A percentile compares a stretch with the other conserved stretches of the same genome.
phyloP scores from a whole-genome alignment of 371 early-diverging fungal species.

The Mortierella sp. region DNA sequence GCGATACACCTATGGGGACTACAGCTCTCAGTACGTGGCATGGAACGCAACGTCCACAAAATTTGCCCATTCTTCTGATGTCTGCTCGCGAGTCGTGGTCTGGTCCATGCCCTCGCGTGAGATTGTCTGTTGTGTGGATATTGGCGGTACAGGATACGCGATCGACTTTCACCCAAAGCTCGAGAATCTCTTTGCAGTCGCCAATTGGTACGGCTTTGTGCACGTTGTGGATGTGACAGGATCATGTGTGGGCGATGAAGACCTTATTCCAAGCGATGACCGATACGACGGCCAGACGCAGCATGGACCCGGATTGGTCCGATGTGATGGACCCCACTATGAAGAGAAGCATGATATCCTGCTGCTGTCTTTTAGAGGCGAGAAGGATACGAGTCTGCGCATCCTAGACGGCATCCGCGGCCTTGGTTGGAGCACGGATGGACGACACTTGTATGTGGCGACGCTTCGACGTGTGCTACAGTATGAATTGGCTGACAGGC shows the following conservation, averaged over 20 bases:
- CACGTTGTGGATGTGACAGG: slow-evolving; percentile 64
- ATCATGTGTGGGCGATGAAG: slow-evolving; percentile 32
- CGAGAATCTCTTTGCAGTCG: slow-evolving; percentile 65
- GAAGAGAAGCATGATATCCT: slow-evolving; percentile 66
- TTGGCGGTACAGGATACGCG: slow-evolving; percentile 62
- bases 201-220: slow-evolving; percentile 69
- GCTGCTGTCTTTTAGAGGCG: slow-evolving; percentile 69
- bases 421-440: slow-evolving; percentile 66
- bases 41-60: slow-evolving; percentile 65
- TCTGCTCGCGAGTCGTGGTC: slow-evolving; percentile 57
- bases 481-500: slow-evolving; percentile 54
- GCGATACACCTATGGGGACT: background rate
- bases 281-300: slow-evolving; percentile 10
- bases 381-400: slow-evolving; percentile 58
- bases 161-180: slow-evolving; percentile 65
- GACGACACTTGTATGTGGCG: slow-evolving; percentile 62
- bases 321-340: slow-evolving; percentile 36
- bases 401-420: slow-evolving; percentile 71
- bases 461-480: slow-evolving; percentile 67
- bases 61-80: slow-evolving; percentile 71
- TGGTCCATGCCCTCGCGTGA: slow-evolving; percentile 61
- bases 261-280: slow-evolving; percentile 15
- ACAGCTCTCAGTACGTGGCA: slow-evolving; percentile 64
- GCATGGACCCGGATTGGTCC: slow-evolving; percentile 6
- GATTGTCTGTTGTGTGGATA: slow-evolving; percentile 58